These are phyloP conservation scores for Candida ulmi DNA, from an alignment of 805 yeast species.

Conservation along the genomic window DNA sequence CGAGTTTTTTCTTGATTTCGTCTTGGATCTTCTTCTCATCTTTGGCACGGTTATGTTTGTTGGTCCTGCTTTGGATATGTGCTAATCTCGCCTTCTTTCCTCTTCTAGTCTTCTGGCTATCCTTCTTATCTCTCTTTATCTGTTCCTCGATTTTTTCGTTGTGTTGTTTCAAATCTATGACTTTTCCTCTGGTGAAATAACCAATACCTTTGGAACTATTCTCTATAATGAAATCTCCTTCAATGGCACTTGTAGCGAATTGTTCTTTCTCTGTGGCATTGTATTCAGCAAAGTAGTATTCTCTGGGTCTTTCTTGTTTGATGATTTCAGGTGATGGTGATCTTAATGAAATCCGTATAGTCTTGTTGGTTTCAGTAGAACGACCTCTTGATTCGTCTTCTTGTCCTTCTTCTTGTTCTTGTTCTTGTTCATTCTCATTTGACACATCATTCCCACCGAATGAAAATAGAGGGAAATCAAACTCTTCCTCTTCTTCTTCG, in stretches of 20 bases:
- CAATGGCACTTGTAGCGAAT: conserved; percentile 11
- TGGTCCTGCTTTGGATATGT: conserved; percentile 7
- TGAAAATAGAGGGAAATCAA: conserved; percentile 25
- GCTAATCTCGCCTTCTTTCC: conserved; percentile 21
- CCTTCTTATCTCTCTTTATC: conserved; percentile 21
- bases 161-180: conserved; percentile 11
- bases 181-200: conserved; percentile 7
- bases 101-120: no score
- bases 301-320: conserved; percentile 18
- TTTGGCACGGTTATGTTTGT: conserved; percentile 7
- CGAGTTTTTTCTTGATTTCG: conserved; percentile 5
- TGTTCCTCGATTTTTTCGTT: conserved; percentile 12
- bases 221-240: conserved; percentile 14
- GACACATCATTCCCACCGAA: conserved; percentile 10
- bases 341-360: conserved; percentile 14
- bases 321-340: conserved; percentile 21
- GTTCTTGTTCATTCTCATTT: background rate
- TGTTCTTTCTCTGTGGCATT: conserved; percentile 4
- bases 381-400: conserved; percentile 9
- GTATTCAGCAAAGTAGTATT: conserved; percentile 16
- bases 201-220: background rate
- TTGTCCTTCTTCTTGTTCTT: conserved; percentile 1
- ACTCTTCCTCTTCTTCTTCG: conserved; percentile 12
- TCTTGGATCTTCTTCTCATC: conserved; percentile 3
- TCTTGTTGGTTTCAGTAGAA: conserved; percentile 4